These are phyloP conservation scores for Colletotrichum simmondsii DNA, from an alignment of 2,329 filamentous ascomycete genomes.

Conservation along the genomic window DNA sequence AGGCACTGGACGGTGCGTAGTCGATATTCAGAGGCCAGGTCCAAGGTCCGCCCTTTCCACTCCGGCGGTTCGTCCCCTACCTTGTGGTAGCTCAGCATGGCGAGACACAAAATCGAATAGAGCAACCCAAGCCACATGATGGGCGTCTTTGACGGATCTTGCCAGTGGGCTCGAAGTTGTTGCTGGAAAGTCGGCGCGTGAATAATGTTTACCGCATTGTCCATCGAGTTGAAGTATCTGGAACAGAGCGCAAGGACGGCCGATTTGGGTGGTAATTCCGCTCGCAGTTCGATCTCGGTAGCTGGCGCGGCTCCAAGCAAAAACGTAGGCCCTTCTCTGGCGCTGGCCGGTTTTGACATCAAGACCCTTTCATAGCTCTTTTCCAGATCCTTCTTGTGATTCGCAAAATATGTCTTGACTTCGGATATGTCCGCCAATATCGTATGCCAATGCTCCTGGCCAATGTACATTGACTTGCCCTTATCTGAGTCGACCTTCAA, in stretches of 20 bases:
- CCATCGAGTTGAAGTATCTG: constrained; percentile 89
- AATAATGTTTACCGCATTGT: constrained; percentile 77
- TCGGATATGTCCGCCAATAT: constrained; percentile 87
- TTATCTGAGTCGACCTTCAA: constrained; percentile 84
- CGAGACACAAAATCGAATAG: constrained; percentile 80
- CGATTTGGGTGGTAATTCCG: constrained; percentile 82
- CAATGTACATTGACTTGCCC: constrained; percentile 83
- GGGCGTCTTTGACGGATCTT: constrained; percentile 76
- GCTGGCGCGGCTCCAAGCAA: constrained; percentile 80
- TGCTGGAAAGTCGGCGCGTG: constrained; percentile 88
- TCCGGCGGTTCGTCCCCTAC: constrained; percentile 84
- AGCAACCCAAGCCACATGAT: constrained; percentile 83
- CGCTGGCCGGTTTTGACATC: constrained; percentile 70
- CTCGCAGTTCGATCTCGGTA: constrained; percentile 80
- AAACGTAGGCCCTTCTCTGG: constrained; percentile 77
- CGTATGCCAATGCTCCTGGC: constrained; percentile 85
- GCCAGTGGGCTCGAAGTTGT: constrained; percentile 74
- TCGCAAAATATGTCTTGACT: constrained; percentile 89
- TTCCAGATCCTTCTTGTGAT: constrained; percentile 90
- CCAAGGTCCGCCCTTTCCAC: constrained; percentile 74
- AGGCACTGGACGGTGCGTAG: constrained; percentile 82
- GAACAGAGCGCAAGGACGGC: constrained; percentile 87
- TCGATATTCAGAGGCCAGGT: constrained; percentile 73
- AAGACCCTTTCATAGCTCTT: constrained; percentile 82
- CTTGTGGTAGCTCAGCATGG: constrained; percentile 82